Percentiles rank a stretch among this genome's conserved stretches.
These are phyloP conservation scores for Lactarius hengduanensis DNA, from an alignment of 768 basidiomycete species.

Conservation along the genomic window DNA sequence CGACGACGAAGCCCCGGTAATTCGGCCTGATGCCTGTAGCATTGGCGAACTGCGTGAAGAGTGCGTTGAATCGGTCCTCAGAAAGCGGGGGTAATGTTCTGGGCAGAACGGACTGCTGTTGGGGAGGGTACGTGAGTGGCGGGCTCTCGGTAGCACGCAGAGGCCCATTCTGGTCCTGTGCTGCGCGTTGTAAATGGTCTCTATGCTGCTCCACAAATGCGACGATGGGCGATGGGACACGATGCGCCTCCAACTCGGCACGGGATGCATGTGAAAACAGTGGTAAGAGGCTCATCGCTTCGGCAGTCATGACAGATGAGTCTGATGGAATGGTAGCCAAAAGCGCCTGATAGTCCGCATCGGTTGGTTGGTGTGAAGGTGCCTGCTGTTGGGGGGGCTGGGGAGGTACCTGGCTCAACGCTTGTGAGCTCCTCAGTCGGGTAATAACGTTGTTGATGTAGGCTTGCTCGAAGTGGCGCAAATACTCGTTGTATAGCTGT, in stretches of 20 bases:
- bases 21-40: not conserved
- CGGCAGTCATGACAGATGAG: not conserved
- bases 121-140: not conserved
- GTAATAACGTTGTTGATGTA: conserved; percentile 5
- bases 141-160: conserved; percentile 8
- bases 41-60: conserved; percentile 1
- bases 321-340: conserved; percentile 8
- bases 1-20: conserved; percentile 13
- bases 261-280: conserved; percentile 19
- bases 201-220: conserved; percentile 19
- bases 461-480: conserved; percentile 16
- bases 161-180: conserved; percentile 22
- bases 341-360: conserved; percentile 22
- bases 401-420: not conserved
- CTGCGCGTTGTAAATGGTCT: conserved; percentile 18
- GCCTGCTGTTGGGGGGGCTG: conserved; percentile 13
- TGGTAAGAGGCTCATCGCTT: conserved; percentile 16
- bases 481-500: conserved; percentile 7
- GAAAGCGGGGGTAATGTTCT: conserved; percentile 5
- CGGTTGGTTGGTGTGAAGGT: conserved; percentile 17
- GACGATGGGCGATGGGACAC: conserved; percentile 15
- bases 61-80: conserved; percentile 14
- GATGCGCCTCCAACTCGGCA: conserved; percentile 22
- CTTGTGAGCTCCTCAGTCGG: not conserved
- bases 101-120: not conserved